These are phyloP conservation scores for Stylonectria norvegica DNA, from an alignment of 2,329 filamentous ascomycete genomes.

Conservation along the genomic window DNA sequence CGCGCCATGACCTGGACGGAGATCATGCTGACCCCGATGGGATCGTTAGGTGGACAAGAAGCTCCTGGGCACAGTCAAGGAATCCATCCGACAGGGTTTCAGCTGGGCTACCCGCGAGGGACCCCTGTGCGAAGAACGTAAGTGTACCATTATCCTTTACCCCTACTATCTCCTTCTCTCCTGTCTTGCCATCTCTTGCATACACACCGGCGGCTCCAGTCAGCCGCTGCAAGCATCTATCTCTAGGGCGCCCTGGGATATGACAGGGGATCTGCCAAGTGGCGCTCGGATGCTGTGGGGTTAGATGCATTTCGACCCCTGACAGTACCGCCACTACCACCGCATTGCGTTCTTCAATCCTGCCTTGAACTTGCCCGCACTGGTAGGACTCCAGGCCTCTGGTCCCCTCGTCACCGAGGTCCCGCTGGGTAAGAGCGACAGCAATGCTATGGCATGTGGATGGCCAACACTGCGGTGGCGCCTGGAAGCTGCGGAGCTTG, in stretches of 20 bases:
- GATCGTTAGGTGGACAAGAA: conserved; percentile 76
- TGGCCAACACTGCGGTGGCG: no score
- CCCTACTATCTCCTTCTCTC: conserved; percentile 5
- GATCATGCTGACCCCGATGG: conserved; percentile 5
- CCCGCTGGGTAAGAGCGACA: no score
- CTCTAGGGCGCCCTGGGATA: neutral
- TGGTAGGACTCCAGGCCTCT: conserved; percentile 12
- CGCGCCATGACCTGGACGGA: neutral
- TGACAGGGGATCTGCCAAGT: conserved; percentile 10
- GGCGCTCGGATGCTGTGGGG: conserved; percentile 18
- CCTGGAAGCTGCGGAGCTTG: no score
- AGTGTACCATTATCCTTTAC: conserved; percentile 38
- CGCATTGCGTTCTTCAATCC: conserved; percentile 17
- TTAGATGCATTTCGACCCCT: conserved; percentile 16
- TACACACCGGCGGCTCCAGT: conserved; percentile 14
- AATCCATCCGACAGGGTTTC: conserved; percentile 93
- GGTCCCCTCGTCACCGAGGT: no score
- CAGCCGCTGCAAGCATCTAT: conserved; percentile 12
- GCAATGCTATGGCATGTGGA: no score
- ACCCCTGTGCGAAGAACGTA: conserved; percentile 94
- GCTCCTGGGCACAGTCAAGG: conserved; percentile 78
- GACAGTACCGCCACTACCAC: conserved; percentile 17
- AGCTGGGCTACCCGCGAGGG: conserved; percentile 95
- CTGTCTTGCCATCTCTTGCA: conserved; percentile 1
- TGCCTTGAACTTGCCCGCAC: conserved; percentile 6